phyloP scores from a whole-genome alignment of 208 protist genomes.

The Wallacemonas sp. region DNA sequence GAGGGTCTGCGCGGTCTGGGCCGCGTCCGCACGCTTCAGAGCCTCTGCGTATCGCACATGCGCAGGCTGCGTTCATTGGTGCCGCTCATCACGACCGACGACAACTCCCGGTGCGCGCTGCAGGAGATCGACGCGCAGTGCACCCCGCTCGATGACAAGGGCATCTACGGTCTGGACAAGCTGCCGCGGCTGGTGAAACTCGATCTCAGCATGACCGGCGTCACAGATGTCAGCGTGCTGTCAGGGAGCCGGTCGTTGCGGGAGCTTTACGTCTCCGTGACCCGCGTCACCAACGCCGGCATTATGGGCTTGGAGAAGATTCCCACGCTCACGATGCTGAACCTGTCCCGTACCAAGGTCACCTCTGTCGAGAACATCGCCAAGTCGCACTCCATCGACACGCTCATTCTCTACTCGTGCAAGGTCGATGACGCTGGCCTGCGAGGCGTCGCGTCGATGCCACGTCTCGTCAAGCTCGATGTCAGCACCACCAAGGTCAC shows the following conservation, averaged over 20 bases:
- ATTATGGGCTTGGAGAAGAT: slow-evolving; percentile 44
- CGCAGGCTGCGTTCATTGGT: slow-evolving; percentile 35
- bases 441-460: slow-evolving; percentile 38
- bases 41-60: slow-evolving; percentile 54
- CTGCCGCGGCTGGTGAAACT: slow-evolving; percentile 42
- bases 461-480: slow-evolving; percentile 37
- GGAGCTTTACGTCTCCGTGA: slow-evolving; percentile 41
- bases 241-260: slow-evolving; percentile 30
- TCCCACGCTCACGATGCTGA: slow-evolving; percentile 34
- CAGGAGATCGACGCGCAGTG: slow-evolving; percentile 73
- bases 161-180: slow-evolving; percentile 31
- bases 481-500: slow-evolving; percentile 55
- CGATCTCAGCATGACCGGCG: slow-evolving; percentile 54
- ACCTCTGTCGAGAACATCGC: slow-evolving; percentile 30
- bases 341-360: slow-evolving; percentile 46
- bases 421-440: slow-evolving; percentile 38
- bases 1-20: slow-evolving; percentile 53
- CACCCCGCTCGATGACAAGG: slow-evolving; percentile 33
- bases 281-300: slow-evolving; percentile 37
- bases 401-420: slow-evolving; percentile 43
- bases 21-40: slow-evolving; percentile 40
- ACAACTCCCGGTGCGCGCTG: slow-evolving; percentile 25
- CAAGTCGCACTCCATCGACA: slow-evolving; percentile 35
- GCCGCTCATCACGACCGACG: slow-evolving; percentile 39
- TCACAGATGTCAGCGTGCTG: slow-evolving; percentile 54